phyloP scores from a whole-genome alignment of 1,284 basidiomycete species.

The Singerocomus inundabilis region DNA sequence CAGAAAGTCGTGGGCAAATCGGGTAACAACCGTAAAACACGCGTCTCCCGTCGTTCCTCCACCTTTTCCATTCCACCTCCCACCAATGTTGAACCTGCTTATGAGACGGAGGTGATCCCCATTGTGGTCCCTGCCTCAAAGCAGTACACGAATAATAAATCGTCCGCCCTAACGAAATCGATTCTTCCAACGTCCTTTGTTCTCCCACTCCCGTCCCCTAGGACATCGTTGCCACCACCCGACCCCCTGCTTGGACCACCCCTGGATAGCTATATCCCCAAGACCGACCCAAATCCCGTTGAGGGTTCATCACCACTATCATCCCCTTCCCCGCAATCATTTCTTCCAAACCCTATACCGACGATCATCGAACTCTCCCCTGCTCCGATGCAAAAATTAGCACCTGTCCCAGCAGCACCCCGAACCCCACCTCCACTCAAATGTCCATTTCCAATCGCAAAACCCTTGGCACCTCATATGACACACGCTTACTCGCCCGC shows the following conservation, averaged over 20 bases:
- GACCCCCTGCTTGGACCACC: constrained; percentile 21
- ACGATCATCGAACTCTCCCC: constrained; percentile 20
- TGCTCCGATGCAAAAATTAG: constrained; percentile 15
- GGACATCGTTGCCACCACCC: constrained; percentile 49
- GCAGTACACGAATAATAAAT: constrained; percentile 24
- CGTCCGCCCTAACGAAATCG: constrained; percentile 26
- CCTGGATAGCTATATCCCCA: constrained; percentile 11
- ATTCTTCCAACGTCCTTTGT: constrained; percentile 64
- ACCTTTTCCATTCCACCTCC: constrained; percentile 32
- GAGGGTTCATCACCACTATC: not conserved
- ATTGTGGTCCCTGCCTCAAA: constrained; percentile 30
- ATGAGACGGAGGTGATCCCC: constrained; percentile 68
- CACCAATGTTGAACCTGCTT: constrained; percentile 48
- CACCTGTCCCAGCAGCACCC: constrained; percentile 21
- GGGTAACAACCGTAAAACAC: constrained; percentile 42
- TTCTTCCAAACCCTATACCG: constrained; percentile 9
- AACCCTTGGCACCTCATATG: constrained; percentile 64
- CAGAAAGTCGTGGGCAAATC: constrained; percentile 39
- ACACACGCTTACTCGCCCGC: constrained; percentile 75
- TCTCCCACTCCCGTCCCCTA: constrained; percentile 69
- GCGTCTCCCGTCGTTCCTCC: constrained; percentile 47
- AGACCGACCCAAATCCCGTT: not conserved
- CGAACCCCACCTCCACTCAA: constrained; percentile 32
- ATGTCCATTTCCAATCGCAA: constrained; percentile 63
- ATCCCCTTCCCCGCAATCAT: not conserved